Evolutionary conservation across 768 basidiomycete genomes (phyloP).

Genomic region (Leccinum longicurvipes): DNA sequence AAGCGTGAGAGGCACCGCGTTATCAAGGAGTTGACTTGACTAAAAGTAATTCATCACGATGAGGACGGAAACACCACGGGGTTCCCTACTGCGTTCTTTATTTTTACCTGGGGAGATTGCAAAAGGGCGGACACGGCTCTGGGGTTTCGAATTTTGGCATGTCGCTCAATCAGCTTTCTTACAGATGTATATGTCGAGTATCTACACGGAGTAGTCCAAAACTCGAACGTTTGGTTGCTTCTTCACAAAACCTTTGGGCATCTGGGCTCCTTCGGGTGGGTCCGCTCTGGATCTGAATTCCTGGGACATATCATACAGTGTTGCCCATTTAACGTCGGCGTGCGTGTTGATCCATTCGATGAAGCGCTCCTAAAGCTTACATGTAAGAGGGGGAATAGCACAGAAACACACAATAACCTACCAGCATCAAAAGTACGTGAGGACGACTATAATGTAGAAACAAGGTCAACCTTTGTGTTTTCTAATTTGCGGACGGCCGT

Average conservation of each 20-base stretch:
- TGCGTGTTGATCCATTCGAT: constrained; percentile 74
- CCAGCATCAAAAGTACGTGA: constrained; percentile 73
- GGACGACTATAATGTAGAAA: constrained; percentile 41
- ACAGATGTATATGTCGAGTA: not conserved
- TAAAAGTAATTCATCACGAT: not conserved
- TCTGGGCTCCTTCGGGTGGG: constrained; percentile 47
- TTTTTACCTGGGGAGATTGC: not conserved
- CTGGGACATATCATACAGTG: constrained; percentile 63
- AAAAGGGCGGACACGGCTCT: not conserved
- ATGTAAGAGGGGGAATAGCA: not conserved
- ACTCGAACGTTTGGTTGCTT: not conserved
- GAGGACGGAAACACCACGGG: not conserved
- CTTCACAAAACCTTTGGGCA: constrained; percentile 46
- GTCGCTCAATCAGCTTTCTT: not conserved
- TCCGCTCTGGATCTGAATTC: constrained; percentile 55
- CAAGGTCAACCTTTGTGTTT: not conserved
- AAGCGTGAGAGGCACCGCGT: constrained; percentile 6
- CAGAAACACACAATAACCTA: constrained; percentile 22
- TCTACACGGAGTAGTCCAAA: constrained; percentile 9
- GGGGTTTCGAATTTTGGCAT: constrained; percentile 1
- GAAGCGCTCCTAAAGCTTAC: constrained; percentile 53
- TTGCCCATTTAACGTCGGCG: constrained; percentile 66
- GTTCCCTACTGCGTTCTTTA: not conserved
- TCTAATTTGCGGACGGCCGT: not conserved
- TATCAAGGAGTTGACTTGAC: constrained; percentile 1